A percentile compares a stretch with the other conserved stretches of the same genome.
phyloP scores from a whole-genome alignment of 805 yeast species.

The Zygosaccharomyces bisporus region DNA sequence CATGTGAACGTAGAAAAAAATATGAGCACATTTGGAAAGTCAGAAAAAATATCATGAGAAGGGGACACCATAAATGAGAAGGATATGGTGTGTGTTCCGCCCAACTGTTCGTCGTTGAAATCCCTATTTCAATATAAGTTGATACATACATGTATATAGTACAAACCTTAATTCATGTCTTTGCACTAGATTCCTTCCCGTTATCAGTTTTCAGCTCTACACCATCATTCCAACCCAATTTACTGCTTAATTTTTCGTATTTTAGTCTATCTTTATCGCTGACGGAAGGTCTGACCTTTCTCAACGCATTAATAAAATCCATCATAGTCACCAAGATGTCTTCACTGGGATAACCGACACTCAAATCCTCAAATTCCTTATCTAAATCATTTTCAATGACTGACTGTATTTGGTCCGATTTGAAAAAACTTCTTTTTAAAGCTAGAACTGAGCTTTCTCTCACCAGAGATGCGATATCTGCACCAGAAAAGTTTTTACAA shows the following conservation, averaged over 20 bases:
- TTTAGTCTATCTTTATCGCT: slow-evolving; percentile 76
- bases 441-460: slow-evolving; percentile 94
- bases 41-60: slow-evolving; percentile 52
- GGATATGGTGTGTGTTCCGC: neutral
- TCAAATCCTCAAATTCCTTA: slow-evolving; percentile 39
- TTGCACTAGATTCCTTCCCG: slow-evolving; percentile 1
- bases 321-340: slow-evolving; percentile 53
- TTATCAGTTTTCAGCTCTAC: slow-evolving; percentile 29
- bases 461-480: slow-evolving; percentile 87
- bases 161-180: neutral
- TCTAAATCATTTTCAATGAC: slow-evolving; percentile 47
- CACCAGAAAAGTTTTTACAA: slow-evolving; percentile 91
- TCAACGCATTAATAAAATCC: slow-evolving; percentile 71
- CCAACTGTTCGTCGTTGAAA: too few species aligned
- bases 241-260: slow-evolving; percentile 68
- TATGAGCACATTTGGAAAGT: slow-evolving; percentile 57
- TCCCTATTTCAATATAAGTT: neutral
- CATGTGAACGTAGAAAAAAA: slow-evolving; percentile 37
- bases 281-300: slow-evolving; percentile 82
- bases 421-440: slow-evolving; percentile 68
- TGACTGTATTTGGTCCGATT: slow-evolving; percentile 41
- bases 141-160: slow-evolving; percentile 3
- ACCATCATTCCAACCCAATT: slow-evolving; percentile 66
- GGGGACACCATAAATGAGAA: slow-evolving; percentile 35
- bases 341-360: slow-evolving; percentile 32